Conservation (phyloP, 495 filamentous ascomycete species). For the Penicillium argentinense region DNA sequence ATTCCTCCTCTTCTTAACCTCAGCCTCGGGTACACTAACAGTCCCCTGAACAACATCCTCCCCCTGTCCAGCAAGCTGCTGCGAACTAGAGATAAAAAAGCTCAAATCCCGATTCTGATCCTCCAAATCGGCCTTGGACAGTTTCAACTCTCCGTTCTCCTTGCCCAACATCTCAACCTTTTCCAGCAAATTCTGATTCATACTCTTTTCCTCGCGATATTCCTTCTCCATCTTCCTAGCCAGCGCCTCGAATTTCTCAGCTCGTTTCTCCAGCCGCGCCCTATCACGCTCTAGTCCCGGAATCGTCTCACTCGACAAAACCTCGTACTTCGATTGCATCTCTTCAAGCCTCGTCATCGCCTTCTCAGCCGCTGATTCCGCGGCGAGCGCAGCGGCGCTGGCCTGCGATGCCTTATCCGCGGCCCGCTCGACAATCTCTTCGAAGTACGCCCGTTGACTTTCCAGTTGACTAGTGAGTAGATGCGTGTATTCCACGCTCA, state of each 20-base stretch:
- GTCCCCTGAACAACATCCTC: conserved; percentile 61
- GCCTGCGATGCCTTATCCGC: conserved; percentile 87
- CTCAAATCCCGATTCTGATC: conserved; percentile 89
- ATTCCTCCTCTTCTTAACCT: conserved; percentile 57
- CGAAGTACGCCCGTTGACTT: conserved; percentile 88
- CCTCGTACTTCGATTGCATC: conserved; percentile 56
- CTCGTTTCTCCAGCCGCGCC: conserved; percentile 63
- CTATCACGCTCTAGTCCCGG: conserved; percentile 68
- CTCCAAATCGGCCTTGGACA: conserved; percentile 60
- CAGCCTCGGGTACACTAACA: conserved; percentile 50
- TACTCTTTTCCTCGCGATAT: conserved; percentile 83
- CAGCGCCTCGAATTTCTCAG: conserved; percentile 69
- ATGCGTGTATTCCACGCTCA: conserved; percentile 91
- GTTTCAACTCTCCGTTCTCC: conserved; percentile 54
- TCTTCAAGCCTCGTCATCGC: conserved; percentile 51
- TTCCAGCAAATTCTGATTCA: conserved; percentile 75
- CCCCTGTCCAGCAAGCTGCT: conserved; percentile 71
- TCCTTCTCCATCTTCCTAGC: conserved; percentile 74
- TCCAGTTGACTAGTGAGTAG: conserved; percentile 90
- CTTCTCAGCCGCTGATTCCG: conserved; percentile 51
- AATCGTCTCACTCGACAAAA: conserved; percentile 57
- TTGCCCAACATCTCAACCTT: conserved; percentile 66
- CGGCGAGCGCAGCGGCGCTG: conserved; percentile 61
- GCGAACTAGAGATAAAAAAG: conserved; percentile 82
- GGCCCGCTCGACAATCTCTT: conserved; percentile 87